phyloP scores from a whole-genome alignment of 1,139 yeast species.

The Yamadazyma oceani region DNA sequence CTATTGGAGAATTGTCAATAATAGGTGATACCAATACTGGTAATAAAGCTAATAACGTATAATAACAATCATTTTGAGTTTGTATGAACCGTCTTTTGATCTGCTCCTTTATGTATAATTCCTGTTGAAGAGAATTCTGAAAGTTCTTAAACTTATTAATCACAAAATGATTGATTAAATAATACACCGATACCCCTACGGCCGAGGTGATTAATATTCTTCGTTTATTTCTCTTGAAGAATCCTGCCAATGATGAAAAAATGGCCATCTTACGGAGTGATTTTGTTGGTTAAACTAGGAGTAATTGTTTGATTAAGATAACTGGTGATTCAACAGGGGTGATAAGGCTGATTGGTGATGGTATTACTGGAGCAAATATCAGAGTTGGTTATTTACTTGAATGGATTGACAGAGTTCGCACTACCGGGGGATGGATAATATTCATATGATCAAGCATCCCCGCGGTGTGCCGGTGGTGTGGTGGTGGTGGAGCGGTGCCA shows the following conservation, averaged over 20 bases:
- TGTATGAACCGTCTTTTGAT: slow-evolving; percentile 76
- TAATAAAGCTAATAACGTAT: slow-evolving; percentile 78
- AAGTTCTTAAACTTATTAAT: slow-evolving; percentile 61
- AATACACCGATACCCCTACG: slow-evolving; percentile 55
- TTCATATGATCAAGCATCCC: background rate
- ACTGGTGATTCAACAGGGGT: no score
- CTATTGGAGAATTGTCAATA: slow-evolving; percentile 65
- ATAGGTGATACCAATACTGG: slow-evolving; percentile 75
- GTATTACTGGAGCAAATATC: no score
- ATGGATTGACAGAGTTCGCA: no score
- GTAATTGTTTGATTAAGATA: no score
- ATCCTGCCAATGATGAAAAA: slow-evolving; percentile 55
- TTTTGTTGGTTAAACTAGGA: no score
- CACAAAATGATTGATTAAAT: slow-evolving; percentile 58
- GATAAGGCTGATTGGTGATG: no score
- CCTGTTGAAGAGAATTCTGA: slow-evolving; percentile 69
- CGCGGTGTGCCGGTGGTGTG: no score
- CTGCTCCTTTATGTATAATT: slow-evolving; percentile 77
- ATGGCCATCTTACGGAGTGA: slow-evolving; percentile 48
- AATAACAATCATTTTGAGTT: slow-evolving; percentile 88
- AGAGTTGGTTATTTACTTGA: no score
- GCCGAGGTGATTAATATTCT: slow-evolving; percentile 61
- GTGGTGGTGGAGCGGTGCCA: no score
- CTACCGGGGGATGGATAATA: background rate
- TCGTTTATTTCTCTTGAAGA: slow-evolving; percentile 61